A percentile compares a stretch with the other conserved stretches of the same genome.
These are phyloP conservation scores for Dentipellis fragilis DNA, from an alignment of 768 basidiomycete species.

Conservation along the genomic window DNA sequence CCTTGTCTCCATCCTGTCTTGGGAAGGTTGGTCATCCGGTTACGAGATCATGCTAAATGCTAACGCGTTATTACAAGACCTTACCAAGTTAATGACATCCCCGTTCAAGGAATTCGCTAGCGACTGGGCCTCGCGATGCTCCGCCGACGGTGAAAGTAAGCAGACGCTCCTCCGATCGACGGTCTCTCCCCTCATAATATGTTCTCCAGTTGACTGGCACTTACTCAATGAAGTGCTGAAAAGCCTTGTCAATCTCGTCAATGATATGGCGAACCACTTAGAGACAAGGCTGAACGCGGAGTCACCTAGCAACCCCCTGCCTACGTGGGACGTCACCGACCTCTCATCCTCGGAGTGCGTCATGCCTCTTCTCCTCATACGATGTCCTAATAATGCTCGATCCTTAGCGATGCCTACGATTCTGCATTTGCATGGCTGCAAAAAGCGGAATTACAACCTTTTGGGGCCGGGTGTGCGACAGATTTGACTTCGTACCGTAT, in stretches of 20 bases:
- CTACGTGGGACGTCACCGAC: slow-evolving; percentile 6
- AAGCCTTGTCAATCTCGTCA: slow-evolving; percentile 30
- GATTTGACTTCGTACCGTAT: slow-evolving; percentile 7
- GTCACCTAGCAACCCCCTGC: slow-evolving; percentile 7
- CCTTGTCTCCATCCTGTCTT: slow-evolving; percentile 35
- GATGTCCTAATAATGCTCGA: background rate
- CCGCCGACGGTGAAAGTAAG: slow-evolving; percentile 37
- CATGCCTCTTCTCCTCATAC: background rate
- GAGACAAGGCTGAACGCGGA: slow-evolving; percentile 21
- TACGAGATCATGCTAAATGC: background rate
- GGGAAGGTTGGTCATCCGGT: slow-evolving; percentile 29
- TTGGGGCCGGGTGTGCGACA: slow-evolving; percentile 3
- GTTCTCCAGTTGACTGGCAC: slow-evolving; percentile 44
- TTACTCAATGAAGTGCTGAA: slow-evolving; percentile 38
- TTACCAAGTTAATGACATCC: slow-evolving; percentile 1
- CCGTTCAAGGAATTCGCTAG: slow-evolving; percentile 9
- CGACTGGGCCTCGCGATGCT: slow-evolving; percentile 14
- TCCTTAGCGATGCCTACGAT: slow-evolving; percentile 6
- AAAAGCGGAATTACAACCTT: slow-evolving; percentile 5
- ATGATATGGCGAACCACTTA: slow-evolving; percentile 23
- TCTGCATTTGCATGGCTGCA: slow-evolving; percentile 9
- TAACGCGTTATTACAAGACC: background rate
- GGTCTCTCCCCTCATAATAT: background rate
- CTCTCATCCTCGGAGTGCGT: slow-evolving; percentile 8
- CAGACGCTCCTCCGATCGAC: background rate